A percentile compares a stretch with the other conserved stretches of the same genome.
Evolutionary conservation across 768 basidiomycete species (phyloP).

Genomic region (Russula sp.): DNA sequence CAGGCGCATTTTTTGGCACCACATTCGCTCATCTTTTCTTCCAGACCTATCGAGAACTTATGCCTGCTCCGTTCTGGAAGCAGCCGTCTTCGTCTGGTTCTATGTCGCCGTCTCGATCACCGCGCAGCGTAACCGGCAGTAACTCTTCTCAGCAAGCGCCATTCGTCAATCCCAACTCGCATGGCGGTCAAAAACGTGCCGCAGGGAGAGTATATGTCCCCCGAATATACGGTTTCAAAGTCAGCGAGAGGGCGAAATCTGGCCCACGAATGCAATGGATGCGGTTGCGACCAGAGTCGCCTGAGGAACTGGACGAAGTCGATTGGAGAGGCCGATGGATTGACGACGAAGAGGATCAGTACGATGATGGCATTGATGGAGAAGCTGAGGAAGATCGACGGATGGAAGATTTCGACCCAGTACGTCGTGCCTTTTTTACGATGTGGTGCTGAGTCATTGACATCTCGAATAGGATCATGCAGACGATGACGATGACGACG

Average conservation of each 20-base stretch:
- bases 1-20: slow-evolving; percentile 98
- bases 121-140: slow-evolving; percentile 43
- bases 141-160: slow-evolving; percentile 41
- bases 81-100: slow-evolving; percentile 44
- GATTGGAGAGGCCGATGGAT: slow-evolving; percentile 92
- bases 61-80: slow-evolving; percentile 89
- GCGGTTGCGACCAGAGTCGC: slow-evolving; percentile 73
- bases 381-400: slow-evolving; percentile 48
- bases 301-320: slow-evolving; percentile 76
- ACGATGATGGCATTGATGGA: slow-evolving; percentile 43
- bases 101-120: slow-evolving; percentile 48
- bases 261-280: slow-evolving; percentile 98
- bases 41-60: slow-evolving; percentile 94
- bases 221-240: slow-evolving; percentile 95
- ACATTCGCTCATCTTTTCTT: slow-evolving; percentile 99
- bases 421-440: slow-evolving; percentile 31
- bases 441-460: background rate
- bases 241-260: slow-evolving; percentile 88
- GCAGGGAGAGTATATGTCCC: slow-evolving; percentile 83
- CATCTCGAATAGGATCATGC: slow-evolving; percentile 31
- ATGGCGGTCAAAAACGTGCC: slow-evolving; percentile 85
- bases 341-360: slow-evolving; percentile 66
- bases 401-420: slow-evolving; percentile 85
- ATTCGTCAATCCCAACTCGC: slow-evolving; percentile 81
- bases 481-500: slow-evolving; percentile 42